Conservation (phyloP, 192 early-diverging fungal genomes). For the Funneliformis mosseae region DNA sequence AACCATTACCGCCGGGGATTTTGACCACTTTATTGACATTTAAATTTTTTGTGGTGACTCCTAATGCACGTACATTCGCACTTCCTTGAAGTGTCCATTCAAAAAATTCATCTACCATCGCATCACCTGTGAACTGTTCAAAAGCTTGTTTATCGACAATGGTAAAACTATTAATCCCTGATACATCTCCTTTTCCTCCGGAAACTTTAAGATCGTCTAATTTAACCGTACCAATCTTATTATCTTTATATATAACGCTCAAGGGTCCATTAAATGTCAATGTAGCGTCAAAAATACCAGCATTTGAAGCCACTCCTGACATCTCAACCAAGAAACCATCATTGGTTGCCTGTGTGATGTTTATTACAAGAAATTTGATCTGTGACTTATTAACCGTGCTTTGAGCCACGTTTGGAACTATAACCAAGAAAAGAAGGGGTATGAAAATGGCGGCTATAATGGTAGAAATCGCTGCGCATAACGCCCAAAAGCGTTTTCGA, state of each 20-base stretch:
- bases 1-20: slow-evolving; percentile 53
- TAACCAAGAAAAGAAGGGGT: slow-evolving; percentile 51
- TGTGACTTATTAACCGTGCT: slow-evolving; percentile 45
- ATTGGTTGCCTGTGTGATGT: slow-evolving; percentile 46
- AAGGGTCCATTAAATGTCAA: slow-evolving; percentile 51
- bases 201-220: slow-evolving; percentile 25
- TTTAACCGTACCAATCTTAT: neutral
- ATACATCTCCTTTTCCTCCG: slow-evolving; percentile 32
- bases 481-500: slow-evolving; percentile 49
- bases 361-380: slow-evolving; percentile 42
- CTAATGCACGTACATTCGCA: slow-evolving; percentile 43
- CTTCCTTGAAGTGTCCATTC: slow-evolving; percentile 42
- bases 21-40: slow-evolving; percentile 48
- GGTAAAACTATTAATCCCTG: slow-evolving; percentile 16
- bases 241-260: neutral
- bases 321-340: slow-evolving; percentile 42
- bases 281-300: slow-evolving; percentile 55
- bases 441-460: slow-evolving; percentile 48
- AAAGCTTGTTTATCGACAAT: slow-evolving; percentile 39
- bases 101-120: slow-evolving; percentile 34
- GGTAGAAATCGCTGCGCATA: slow-evolving; percentile 42
- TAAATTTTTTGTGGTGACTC: slow-evolving; percentile 37
- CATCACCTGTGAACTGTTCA: slow-evolving; percentile 34
- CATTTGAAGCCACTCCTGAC: slow-evolving; percentile 43
- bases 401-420: slow-evolving; percentile 57